Evolutionary conservation across 2,329 filamentous ascomycete genomes (phyloP).

Genomic region (Trichophyton verrucosum): DNA sequence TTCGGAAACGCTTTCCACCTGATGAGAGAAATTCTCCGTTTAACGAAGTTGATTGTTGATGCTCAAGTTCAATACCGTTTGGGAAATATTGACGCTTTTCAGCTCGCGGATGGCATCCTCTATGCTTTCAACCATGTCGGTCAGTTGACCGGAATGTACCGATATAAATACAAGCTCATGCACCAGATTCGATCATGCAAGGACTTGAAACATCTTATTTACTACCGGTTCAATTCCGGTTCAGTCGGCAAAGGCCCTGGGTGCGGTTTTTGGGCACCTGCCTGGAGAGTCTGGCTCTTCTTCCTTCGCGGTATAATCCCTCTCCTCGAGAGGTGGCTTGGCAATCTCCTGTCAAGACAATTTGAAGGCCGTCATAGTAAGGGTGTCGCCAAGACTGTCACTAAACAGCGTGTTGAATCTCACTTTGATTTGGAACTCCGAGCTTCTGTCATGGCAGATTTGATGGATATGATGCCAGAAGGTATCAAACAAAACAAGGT

Average conservation of each 20-base stretch:
- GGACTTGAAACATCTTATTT: slow-evolving; percentile 96
- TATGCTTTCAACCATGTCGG: slow-evolving; percentile 99
- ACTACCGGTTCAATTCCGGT: slow-evolving; percentile 96
- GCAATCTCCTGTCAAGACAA: slow-evolving; percentile 89
- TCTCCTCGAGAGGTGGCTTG: slow-evolving; percentile 89
- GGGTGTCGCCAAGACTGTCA: slow-evolving; percentile 96
- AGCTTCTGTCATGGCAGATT: slow-evolving; percentile 94
- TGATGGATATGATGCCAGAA: slow-evolving; percentile 99
- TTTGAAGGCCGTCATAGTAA: slow-evolving; percentile 98
- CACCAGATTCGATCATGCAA: slow-evolving; percentile 99
- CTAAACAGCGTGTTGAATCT: slow-evolving; percentile 96
- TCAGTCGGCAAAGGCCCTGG: slow-evolving; percentile 95
- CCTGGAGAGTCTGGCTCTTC: slow-evolving; percentile 98
- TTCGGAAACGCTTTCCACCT: slow-evolving; percentile 98
- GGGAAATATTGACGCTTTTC: slow-evolving; percentile 97
- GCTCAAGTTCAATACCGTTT: slow-evolving; percentile 95
- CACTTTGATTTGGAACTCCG: slow-evolving; percentile 96
- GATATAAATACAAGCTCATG: slow-evolving; percentile 99
- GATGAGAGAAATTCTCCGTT: slow-evolving; percentile 90
- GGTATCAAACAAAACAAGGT: slow-evolving; percentile 99
- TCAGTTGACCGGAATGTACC: slow-evolving; percentile 97
- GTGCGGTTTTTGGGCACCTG: slow-evolving; percentile 97
- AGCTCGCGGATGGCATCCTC: slow-evolving; percentile 94
- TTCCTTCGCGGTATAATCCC: slow-evolving; percentile 99
- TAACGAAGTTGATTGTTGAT: slow-evolving; percentile 97